These are phyloP conservation scores for Penicillium glabrum DNA, from an alignment of 2,329 filamentous ascomycete species.

Conservation along the genomic window DNA sequence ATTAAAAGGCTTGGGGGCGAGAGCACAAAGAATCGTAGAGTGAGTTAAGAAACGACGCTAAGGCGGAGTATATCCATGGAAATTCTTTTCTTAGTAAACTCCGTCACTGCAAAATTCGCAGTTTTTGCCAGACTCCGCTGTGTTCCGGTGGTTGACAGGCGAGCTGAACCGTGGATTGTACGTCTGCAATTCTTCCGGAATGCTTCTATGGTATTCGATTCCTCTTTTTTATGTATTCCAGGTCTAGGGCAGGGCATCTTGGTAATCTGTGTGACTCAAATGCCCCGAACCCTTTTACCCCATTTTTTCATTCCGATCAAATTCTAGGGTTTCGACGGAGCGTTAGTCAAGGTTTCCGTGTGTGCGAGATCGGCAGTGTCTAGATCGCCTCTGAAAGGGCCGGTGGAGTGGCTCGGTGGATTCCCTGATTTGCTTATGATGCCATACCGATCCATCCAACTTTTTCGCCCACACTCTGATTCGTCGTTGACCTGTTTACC, in stretches of 20 bases:
- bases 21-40: neutral
- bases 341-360: neutral
- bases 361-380: constrained; percentile 20
- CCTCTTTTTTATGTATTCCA: too few relatives aligned
- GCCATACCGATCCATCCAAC: constrained; percentile 6
- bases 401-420: constrained; percentile 6
- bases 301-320: neutral
- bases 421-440: constrained; percentile 13
- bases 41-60: neutral
- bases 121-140: constrained; percentile 7
- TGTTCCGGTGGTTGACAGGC: constrained; percentile 22
- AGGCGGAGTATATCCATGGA: neutral
- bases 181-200: neutral
- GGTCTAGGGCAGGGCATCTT: too few relatives aligned
- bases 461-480: neutral
- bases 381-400: constrained; percentile 7
- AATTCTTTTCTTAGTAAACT: constrained; percentile 2
- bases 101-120: constrained; percentile 1
- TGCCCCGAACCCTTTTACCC: neutral
- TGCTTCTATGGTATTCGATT: too few relatives aligned
- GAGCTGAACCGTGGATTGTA: constrained; percentile 5
- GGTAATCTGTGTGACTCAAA: neutral
- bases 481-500: neutral
- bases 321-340: neutral
- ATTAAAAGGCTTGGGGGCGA: neutral